Conservation (phyloP, 495 filamentous ascomycete species). For the Penicillium nucicola region DNA sequence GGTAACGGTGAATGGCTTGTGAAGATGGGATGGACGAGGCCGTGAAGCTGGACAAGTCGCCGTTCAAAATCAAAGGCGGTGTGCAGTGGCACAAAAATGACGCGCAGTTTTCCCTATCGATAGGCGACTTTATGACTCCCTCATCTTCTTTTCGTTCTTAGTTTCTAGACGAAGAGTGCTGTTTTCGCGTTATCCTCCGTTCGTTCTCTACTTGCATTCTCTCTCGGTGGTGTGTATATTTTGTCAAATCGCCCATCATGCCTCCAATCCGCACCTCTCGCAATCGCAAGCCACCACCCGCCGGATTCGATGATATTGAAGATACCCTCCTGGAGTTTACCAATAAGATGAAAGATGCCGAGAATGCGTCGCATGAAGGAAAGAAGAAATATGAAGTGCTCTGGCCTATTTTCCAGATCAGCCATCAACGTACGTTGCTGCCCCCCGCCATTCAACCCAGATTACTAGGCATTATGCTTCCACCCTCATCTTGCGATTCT, state of each 20-base stretch:
- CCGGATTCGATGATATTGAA: conserved; percentile 94
- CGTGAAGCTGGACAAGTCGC: neutral
- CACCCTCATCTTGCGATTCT: too few relatives aligned
- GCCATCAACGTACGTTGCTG: conserved; percentile 75
- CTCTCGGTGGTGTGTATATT: too few relatives aligned
- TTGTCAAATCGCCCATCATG: conserved; percentile 56
- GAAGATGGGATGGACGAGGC: neutral
- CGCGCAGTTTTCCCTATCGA: conserved; percentile 14
- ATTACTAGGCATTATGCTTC: too few relatives aligned
- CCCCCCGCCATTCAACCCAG: neutral
- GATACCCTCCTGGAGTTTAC: conserved; percentile 92
- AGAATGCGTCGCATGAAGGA: conserved; percentile 72
- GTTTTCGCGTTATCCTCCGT: neutral
- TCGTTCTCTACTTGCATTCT: neutral
- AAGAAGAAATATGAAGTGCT: conserved; percentile 83
- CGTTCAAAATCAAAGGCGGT: conserved; percentile 32
- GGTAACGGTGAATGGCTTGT: neutral
- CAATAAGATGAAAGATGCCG: conserved; percentile 99
- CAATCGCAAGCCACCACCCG: conserved; percentile 87
- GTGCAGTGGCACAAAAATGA: conserved; percentile 30
- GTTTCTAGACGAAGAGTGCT: conserved; percentile 2
- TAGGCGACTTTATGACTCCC: neutral
- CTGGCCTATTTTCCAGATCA: conserved; percentile 98
- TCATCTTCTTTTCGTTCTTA: conserved; percentile 1
- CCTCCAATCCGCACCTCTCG: conserved; percentile 75